Evolutionary conservation across 1,284 basidiomycete genomes (phyloP), one percentile per base, ranked within the genome.

Genomic region (Ustilago curta): DNA sequence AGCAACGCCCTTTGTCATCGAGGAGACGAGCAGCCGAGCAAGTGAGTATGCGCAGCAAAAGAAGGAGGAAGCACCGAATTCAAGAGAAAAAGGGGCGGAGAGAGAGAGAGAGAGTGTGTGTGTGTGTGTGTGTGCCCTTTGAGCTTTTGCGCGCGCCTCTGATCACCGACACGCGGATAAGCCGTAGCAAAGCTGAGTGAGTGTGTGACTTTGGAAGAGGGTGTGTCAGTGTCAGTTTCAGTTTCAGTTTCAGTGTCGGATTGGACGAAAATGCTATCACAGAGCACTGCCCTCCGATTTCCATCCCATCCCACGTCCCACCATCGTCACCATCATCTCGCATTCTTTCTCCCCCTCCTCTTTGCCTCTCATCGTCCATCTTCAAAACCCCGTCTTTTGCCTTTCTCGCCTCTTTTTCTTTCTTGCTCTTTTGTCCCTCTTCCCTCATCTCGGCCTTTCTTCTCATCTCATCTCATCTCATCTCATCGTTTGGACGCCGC

Each of bases 401-500:
- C 18, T 37, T 21, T 37, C 49, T 49, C 52, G 25, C 21, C 12
- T 32, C 21, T 11, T 27, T n/a, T 31, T 21, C 6, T 27, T n/a
- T 31, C 16, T 6, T 39, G 7, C 21, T 19, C 32, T 19, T 23
- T 27, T 27, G 12, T 37, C 21, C 32, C 8, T 35, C 31, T 23
- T 27, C 32, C 44, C 47, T 43, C 23, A 19, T 48, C 42, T 43
- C 40, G 47, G 11, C 6, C 5, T 39, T 45, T 11, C 27, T 9
- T 52, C 49, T 54, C 47, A 37, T 57, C 55, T 29, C 48, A 29
- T 16, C 35, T 37, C 53, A 14, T 29, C 39, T 45, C 48, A 29
- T 48, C 40, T 47, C 59, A 29, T 50, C 43, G 14, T 39, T 43
- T 18, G 47, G 47, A 40, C 27, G 43, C 55, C 43, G 57, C 51